Percentiles rank a stretch among this genome's conserved stretches.
These are phyloP conservation scores for Mycena alexandri DNA, from an alignment of 768 basidiomycete genomes.

Conservation along the genomic window DNA sequence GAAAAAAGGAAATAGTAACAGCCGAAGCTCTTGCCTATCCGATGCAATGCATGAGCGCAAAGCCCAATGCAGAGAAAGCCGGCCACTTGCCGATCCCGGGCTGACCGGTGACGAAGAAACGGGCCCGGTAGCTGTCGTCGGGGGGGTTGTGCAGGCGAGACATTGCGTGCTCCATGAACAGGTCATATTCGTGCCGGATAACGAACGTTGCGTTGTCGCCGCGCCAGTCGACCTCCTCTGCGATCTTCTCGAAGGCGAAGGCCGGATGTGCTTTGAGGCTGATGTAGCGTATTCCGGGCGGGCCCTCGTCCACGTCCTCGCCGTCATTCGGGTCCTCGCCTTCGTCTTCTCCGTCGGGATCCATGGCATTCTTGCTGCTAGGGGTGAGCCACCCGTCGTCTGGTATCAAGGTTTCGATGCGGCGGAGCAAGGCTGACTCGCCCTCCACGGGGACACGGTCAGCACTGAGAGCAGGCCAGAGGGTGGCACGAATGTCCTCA, in stretches of 20 bases:
- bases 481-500: no score
- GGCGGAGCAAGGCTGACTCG: no score
- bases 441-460: no score
- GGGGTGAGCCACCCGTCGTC: conserved; percentile 18
- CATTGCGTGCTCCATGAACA: conserved; percentile 19
- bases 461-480: no score
- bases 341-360: neutral
- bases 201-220: conserved; percentile 3
- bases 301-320: conserved; percentile 16
- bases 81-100: conserved; percentile 23
- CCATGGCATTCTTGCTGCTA: neutral
- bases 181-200: conserved; percentile 16
- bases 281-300: conserved; percentile 15
- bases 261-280: conserved; percentile 5
- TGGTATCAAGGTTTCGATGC: conserved; percentile 16
- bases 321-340: neutral
- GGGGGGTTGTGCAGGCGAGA: conserved; percentile 5
- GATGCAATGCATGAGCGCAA: conserved; percentile 22
- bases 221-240: no score
- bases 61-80: conserved; percentile 11
- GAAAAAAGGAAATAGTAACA: conserved; percentile 23
- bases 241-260: conserved; percentile 16
- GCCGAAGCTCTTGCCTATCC: conserved; percentile 21
- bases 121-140: neutral
- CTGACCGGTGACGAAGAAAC: conserved; percentile 28